Conservation (phyloP, 306 rosid genomes). For the Medicago lupulina region DNA sequence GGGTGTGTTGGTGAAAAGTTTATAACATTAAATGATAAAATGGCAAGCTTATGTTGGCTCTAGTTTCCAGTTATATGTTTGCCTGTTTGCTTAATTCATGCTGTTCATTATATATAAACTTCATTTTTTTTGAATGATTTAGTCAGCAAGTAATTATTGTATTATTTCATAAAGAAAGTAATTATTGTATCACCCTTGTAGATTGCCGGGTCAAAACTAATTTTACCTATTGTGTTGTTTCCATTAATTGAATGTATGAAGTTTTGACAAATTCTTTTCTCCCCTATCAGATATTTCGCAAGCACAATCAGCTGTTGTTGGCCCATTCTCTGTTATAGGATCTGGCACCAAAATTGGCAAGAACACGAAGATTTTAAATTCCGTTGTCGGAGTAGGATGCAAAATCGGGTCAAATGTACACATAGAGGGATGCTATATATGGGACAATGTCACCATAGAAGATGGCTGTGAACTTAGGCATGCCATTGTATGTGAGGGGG, state of each 20-base stretch:
- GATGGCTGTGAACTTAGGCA: slow-evolving; percentile 87
- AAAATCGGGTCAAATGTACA: slow-evolving; percentile 79
- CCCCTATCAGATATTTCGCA: slow-evolving; percentile 69
- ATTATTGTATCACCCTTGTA: neutral
- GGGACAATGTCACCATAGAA: slow-evolving; percentile 85
- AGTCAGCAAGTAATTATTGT: slow-evolving; percentile 19
- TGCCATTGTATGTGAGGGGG: slow-evolving; percentile 95
- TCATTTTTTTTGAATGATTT: slow-evolving; percentile 31
- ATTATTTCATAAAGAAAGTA: neutral
- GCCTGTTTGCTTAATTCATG: slow-evolving; percentile 21
- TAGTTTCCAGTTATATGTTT: slow-evolving; percentile 21
- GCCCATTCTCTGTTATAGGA: slow-evolving; percentile 88
- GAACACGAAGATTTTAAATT: slow-evolving; percentile 67
- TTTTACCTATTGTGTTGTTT: neutral
- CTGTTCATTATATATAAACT: neutral
- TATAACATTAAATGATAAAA: slow-evolving; percentile 18
- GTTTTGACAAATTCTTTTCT: slow-evolving; percentile 42
- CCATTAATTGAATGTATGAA: slow-evolving; percentile 17
- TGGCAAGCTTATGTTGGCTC: neutral
- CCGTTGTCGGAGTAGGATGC: slow-evolving; percentile 89
- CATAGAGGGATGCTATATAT: slow-evolving; percentile 88
- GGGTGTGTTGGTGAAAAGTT: slow-evolving; percentile 3
- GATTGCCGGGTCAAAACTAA: slow-evolving; percentile 20
- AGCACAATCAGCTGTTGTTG: slow-evolving; percentile 82
- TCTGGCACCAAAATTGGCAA: slow-evolving; percentile 80